Evolutionary conservation across 805 yeast species (phyloP).

Genomic region (Starmerella cellae): DNA sequence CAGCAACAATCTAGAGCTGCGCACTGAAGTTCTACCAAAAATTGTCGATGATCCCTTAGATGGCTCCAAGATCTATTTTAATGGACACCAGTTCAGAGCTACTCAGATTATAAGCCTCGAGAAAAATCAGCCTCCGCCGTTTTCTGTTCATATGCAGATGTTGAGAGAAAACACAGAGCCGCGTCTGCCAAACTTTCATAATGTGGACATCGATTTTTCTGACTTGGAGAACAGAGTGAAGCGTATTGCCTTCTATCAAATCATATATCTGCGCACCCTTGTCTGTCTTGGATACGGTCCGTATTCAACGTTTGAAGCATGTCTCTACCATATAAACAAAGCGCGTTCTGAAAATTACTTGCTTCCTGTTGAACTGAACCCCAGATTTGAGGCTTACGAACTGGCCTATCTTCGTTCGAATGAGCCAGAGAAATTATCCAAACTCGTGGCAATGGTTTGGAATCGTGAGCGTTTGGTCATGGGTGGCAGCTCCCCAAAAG

Average conservation of each 20-base stretch:
- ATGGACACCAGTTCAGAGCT: conserved; percentile 7
- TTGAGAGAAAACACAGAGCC: conserved; percentile 3
- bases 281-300: conserved; percentile 14
- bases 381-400: conserved; percentile 13
- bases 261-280: conserved; percentile 12
- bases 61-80: conserved; percentile 4
- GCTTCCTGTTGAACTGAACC: conserved; percentile 11
- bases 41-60: conserved; percentile 10
- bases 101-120: conserved; percentile 4
- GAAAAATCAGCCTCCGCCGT: conserved; percentile 4
- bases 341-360: conserved; percentile 7
- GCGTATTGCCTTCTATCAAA: conserved; percentile 16
- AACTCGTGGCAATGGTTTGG: conserved; percentile 14
- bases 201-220: not conserved
- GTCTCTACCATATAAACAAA: conserved; percentile 4
- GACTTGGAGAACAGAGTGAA: conserved; percentile 7
- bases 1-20: not conserved
- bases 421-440: conserved; percentile 7
- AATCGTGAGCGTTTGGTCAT: conserved; percentile 14
- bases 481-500: conserved; percentile 10
- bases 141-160: conserved; percentile 1
- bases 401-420: conserved; percentile 9
- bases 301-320: conserved; percentile 3
- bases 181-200: conserved; percentile 2
- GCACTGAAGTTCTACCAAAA: conserved; percentile 8